phyloP scores from a whole-genome alignment of 352 stramenopile genomes.

The Thalassiosira hispida region DNA sequence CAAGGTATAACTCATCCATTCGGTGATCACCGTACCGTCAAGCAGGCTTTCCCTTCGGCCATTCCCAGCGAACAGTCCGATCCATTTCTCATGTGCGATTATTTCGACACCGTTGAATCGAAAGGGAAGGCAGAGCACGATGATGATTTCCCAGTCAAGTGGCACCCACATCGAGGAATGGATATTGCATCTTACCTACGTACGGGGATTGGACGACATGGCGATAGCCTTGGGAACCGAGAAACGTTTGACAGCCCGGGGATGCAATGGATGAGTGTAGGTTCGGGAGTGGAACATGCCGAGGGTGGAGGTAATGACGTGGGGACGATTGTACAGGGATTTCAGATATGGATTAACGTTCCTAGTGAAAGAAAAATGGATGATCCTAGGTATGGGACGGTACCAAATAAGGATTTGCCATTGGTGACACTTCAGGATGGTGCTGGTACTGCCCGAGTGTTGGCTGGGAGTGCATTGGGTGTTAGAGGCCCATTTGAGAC shows the following conservation, averaged over 20 bases:
- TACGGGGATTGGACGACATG: constrained; percentile 58
- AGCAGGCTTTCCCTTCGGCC: constrained; percentile 57
- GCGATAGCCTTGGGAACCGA: constrained; percentile 66
- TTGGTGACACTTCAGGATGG: constrained; percentile 24
- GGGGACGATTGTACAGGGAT: constrained; percentile 43
- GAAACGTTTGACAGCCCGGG: constrained; percentile 63
- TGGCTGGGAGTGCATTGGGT: constrained; percentile 45
- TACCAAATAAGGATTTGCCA: constrained; percentile 54
- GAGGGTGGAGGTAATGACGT: constrained; percentile 56
- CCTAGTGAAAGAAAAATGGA: constrained; percentile 41
- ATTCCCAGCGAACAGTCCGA: constrained; percentile 50
- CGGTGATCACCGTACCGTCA: constrained; percentile 64
- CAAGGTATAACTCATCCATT: constrained; percentile 65
- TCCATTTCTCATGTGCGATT: constrained; percentile 77
- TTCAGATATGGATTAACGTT: constrained; percentile 27
- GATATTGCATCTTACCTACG: constrained; percentile 66
- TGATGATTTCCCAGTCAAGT: constrained; percentile 67
- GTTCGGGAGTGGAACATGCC: constrained; percentile 65
- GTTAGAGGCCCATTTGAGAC: constrained; percentile 53
- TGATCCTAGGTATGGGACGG: constrained; percentile 57
- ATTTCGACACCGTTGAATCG: constrained; percentile 49
- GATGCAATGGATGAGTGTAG: constrained; percentile 76
- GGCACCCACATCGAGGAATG: constrained; percentile 64
- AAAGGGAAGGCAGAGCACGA: constrained; percentile 17
- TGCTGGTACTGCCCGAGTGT: constrained; percentile 36